phyloP scores from a whole-genome alignment of 1,139 yeast genomes.

The Schwanniomyces etchellsii region DNA sequence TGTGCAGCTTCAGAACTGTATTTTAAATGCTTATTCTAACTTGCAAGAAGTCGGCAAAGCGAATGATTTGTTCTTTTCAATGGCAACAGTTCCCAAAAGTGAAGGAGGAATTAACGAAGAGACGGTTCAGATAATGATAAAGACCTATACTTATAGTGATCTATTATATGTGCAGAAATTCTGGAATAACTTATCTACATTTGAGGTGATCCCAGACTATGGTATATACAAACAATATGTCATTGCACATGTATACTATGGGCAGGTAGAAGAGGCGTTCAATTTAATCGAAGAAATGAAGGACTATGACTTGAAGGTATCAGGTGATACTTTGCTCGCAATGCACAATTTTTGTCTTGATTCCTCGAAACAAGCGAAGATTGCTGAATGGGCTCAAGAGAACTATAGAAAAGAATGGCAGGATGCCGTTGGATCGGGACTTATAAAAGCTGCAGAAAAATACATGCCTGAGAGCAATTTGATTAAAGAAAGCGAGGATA shows the following conservation, averaged over 20 bases:
- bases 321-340: conserved; percentile 46
- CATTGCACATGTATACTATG: conserved; percentile 72
- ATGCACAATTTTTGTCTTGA: conserved; percentile 60
- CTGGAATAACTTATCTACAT: conserved; percentile 57
- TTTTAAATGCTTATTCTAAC: conserved; percentile 63
- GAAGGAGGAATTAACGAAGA: conserved; percentile 57
- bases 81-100: conserved; percentile 47
- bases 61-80: conserved; percentile 56
- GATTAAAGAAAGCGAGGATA: conserved; percentile 8
- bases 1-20: conserved; percentile 52
- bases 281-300: conserved; percentile 45
- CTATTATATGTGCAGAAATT: conserved; percentile 55
- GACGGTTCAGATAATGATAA: conserved; percentile 67
- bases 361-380: conserved; percentile 37
- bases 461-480: conserved; percentile 25
- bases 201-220: conserved; percentile 49
- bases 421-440: conserved; percentile 28
- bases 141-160: conserved; percentile 56
- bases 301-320: conserved; percentile 46
- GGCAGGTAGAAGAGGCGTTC: conserved; percentile 54
- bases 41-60: conserved; percentile 58
- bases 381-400: conserved; percentile 50
- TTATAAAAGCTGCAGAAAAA: conserved; percentile 31
- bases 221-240: conserved; percentile 59
- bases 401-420: conserved; percentile 46